Conservation (phyloP, 805 yeast species). For the Candida ortonii region DNA sequence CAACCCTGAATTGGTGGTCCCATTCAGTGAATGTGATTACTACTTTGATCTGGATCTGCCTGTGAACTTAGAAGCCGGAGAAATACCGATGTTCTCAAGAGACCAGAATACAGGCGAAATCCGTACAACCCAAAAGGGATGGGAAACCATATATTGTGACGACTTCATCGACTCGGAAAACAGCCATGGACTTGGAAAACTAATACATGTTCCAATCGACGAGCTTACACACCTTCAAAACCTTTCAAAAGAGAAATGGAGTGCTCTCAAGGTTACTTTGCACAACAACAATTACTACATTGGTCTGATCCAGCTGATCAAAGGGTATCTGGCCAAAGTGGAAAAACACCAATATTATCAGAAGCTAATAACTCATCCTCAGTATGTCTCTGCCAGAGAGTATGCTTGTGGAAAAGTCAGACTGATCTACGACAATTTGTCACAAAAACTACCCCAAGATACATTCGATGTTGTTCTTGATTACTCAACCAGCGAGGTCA, state of each 20-base stretch:
- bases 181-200: conserved; percentile 54
- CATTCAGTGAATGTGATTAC: conserved; percentile 58
- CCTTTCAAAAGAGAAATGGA: background rate
- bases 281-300: conserved; percentile 1
- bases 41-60: conserved; percentile 61
- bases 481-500: conserved; percentile 16
- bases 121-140: conserved; percentile 26
- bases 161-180: conserved; percentile 50
- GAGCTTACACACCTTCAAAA: conserved; percentile 3
- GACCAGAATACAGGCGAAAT: conserved; percentile 17
- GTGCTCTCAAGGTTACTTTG: background rate
- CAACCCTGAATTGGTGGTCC: conserved; percentile 54
- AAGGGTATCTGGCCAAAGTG: background rate
- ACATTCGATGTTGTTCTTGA: conserved; percentile 2
- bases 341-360: conserved; percentile 4
- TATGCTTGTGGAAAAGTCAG: background rate
- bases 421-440: background rate
- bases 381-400: background rate
- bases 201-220: conserved; percentile 37
- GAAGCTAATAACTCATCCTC: conserved; percentile 4
- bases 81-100: conserved; percentile 30
- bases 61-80: conserved; percentile 44
- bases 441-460: conserved; percentile 6
- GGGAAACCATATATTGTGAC: conserved; percentile 50
- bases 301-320: background rate